A percentile compares a stretch with the other conserved stretches of the same genome.
Evolutionary conservation across 208 protist species (phyloP).

Genomic region (Trichomonas vaginalis): DNA sequence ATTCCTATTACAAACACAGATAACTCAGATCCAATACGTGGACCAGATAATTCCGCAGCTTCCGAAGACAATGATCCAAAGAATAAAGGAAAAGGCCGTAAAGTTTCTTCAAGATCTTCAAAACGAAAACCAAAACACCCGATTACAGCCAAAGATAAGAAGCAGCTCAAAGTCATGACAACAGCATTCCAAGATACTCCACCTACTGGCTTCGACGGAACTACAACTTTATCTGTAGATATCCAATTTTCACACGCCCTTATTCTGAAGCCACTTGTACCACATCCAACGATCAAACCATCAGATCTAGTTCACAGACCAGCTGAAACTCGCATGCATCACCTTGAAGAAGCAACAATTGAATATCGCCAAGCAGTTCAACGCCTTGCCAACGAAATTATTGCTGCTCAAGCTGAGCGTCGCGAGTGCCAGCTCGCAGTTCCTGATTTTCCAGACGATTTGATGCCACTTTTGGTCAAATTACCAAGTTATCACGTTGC

Average conservation of each 20-base stretch:
- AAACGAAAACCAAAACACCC: neutral
- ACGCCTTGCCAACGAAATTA: neutral
- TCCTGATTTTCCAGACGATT: neutral
- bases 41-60: neutral
- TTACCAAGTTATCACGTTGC: neutral
- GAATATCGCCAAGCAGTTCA: neutral
- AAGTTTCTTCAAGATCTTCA: neutral
- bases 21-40: neutral
- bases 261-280: neutral
- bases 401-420: neutral
- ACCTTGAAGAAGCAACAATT: neutral
- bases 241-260: neutral
- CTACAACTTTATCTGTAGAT: neutral
- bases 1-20: neutral
- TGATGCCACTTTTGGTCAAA: neutral
- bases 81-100: neutral
- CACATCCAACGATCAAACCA: neutral
- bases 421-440: neutral
- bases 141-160: neutral
- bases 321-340: neutral
- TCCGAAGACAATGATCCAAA: neutral
- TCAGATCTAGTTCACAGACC: neutral
- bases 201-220: neutral
- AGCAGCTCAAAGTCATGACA: neutral
- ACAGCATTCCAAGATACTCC: neutral